Base-by-base conservation (phyloP, 176 grass and related monocot species). In the Poa annua region DNA sequence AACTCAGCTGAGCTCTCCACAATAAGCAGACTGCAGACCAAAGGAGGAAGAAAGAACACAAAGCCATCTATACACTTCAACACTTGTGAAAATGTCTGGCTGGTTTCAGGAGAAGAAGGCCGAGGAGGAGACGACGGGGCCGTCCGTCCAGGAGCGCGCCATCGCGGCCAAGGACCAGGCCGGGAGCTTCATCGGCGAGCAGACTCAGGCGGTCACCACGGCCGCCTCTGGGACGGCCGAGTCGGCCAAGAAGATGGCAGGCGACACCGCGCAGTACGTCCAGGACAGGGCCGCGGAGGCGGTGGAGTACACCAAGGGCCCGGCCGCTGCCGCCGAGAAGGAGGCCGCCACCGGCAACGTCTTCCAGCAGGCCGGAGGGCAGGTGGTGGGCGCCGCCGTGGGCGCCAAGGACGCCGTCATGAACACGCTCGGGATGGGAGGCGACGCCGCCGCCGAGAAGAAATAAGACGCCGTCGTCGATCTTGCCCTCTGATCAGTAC, bases 351-450 rank as follows among this genome's bases (percentile, higher is more conserved):
- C 89, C 38, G 85, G 84, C 59, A 38, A 53, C 79, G 29, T 91
- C 53, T 65, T 97, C 60, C 88, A 90, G 54, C 89, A 97, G 93
- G 88, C 88, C 9, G 75, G 86, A 0, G 93, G 92, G 38, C 86
- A 91, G 72, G 84, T 91, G 80, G 88, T 86, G 89, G 90, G 33
- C 47, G 92, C 73, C 33, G 94, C 88, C 13, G 79, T 57, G 11
- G 92, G 92, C 47, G 85, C 92, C 22, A 90, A 61, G 79, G 89
- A 94, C 59, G 83, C 93, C 21, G 91, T 94, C 21, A 83, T 84
- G 81, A 92, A 32, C 83, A 90, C 90, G 60, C 80, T 92, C 39
- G 95, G 95, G 10, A 84, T 94, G 90, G 65, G 76, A 20, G 92
- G 66, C 6, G 83, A 89, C 17, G 52, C 71, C 12, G 42, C 6